phyloP scores from a whole-genome alignment of 768 basidiomycete genomes.

The Nevesoporus exiguus region DNA sequence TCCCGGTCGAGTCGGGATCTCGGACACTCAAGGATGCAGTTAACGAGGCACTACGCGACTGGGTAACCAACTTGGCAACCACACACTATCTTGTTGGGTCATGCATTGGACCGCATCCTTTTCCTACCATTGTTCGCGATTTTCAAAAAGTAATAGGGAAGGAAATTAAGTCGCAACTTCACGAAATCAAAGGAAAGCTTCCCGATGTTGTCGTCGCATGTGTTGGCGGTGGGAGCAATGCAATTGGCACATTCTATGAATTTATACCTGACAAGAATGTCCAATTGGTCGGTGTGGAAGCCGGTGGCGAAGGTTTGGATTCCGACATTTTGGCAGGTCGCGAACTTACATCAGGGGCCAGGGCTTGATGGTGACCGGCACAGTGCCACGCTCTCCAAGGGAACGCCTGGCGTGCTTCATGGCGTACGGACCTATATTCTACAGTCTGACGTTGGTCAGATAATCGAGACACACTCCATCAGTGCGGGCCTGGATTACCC shows the following conservation, averaged over 20 bases:
- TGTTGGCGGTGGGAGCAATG: constrained; percentile 96
- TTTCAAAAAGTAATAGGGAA: constrained; percentile 94
- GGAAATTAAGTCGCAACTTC: constrained; percentile 89
- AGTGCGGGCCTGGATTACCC: constrained; percentile 96
- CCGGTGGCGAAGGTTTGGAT: constrained; percentile 85
- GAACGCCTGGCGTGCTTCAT: constrained; percentile 91
- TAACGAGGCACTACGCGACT: constrained; percentile 97
- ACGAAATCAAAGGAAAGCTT: constrained; percentile 71
- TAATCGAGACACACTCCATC: constrained; percentile 95
- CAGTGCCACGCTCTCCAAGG: constrained; percentile 90
- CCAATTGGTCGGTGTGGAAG: constrained; percentile 90
- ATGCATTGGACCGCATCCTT: constrained; percentile 96
- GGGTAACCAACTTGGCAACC: constrained; percentile 92
- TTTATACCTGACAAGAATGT: constrained; percentile 89
- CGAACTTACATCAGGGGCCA: constrained; percentile 11
- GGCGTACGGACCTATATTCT: constrained; percentile 95
- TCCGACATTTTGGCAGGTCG: not conserved
- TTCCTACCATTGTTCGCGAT: constrained; percentile 98
- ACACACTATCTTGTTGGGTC: constrained; percentile 98
- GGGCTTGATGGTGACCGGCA: constrained; percentile 82
- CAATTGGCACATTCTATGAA: constrained; percentile 96
- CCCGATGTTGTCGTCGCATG: constrained; percentile 95
- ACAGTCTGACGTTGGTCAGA: constrained; percentile 86
- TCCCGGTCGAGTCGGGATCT: constrained; percentile 91
- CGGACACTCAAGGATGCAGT: constrained; percentile 97